These are phyloP conservation scores for Mortierella antarctica DNA, from an alignment of 192 early-diverging fungal genomes.

Conservation along the genomic window DNA sequence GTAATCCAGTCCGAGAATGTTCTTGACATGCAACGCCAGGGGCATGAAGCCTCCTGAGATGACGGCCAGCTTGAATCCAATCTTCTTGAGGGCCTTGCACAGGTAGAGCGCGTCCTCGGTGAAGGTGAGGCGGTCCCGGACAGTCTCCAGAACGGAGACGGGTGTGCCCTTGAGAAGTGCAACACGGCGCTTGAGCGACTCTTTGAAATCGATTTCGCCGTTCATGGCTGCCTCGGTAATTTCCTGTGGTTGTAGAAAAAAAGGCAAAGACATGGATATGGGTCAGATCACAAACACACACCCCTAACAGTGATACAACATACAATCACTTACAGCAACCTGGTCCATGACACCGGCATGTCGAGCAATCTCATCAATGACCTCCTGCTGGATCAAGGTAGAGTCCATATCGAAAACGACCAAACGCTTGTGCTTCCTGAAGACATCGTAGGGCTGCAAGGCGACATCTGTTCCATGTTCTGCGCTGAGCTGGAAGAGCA, in stretches of 20 bases:
- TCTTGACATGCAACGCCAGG: conserved; percentile 91
- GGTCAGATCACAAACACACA: neutral
- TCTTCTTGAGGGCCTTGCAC: conserved; percentile 87
- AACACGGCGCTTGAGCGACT: conserved; percentile 90
- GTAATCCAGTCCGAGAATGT: conserved; percentile 92
- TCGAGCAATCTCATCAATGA: conserved; percentile 98
- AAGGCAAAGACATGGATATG: neutral
- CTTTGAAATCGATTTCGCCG: conserved; percentile 98
- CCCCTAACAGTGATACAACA: conserved; percentile 11
- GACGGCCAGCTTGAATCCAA: conserved; percentile 96
- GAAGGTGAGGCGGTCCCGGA: conserved; percentile 82
- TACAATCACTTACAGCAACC: conserved; percentile 76
- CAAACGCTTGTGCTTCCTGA: conserved; percentile 88
- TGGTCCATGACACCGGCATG: conserved; percentile 91
- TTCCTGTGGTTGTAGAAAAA: conserved; percentile 57
- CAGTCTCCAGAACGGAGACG: conserved; percentile 79
- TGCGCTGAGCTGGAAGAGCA: conserved; percentile 77
- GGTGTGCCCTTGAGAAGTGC: conserved; percentile 89
- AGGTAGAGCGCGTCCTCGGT: conserved; percentile 92
- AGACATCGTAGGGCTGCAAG: conserved; percentile 89
- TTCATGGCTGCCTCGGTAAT: conserved; percentile 98
- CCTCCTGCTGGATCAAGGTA: conserved; percentile 97
- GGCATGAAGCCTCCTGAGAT: conserved; percentile 97
- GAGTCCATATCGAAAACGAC: conserved; percentile 99
- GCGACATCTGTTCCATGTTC: conserved; percentile 85